A percentile compares a stretch with the other conserved stretches of the same genome.
These are phyloP conservation scores for Fraxinus americana DNA, from an alignment of 257 asterid species.

Conservation along the genomic window DNA sequence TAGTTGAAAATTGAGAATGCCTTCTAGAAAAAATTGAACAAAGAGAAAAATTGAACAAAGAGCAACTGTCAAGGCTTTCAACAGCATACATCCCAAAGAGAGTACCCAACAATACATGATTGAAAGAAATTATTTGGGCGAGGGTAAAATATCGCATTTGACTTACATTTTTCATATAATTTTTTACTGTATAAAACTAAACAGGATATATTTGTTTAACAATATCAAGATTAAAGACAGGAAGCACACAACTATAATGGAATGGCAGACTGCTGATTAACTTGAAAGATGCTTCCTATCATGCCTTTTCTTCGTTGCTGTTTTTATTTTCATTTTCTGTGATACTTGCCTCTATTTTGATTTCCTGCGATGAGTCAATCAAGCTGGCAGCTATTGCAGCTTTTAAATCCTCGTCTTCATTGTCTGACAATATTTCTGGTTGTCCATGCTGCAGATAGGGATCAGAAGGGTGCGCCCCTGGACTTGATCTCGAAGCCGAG, in stretches of 20 bases:
- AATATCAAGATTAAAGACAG: background rate
- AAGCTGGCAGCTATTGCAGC: constrained; percentile 97
- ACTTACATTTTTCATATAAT: too few relatives aligned
- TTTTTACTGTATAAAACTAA: background rate
- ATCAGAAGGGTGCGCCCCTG: constrained; percentile 28
- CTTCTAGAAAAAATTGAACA: too few relatives aligned
- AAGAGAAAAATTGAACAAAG: background rate
- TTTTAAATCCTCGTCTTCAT: constrained; percentile 91
- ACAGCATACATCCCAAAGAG: background rate
- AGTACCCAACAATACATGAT: background rate
- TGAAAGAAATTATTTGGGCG: background rate
- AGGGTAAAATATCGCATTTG: background rate
- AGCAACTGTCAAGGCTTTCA: background rate
- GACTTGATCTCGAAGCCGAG: constrained; percentile 25
- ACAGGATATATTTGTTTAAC: background rate
- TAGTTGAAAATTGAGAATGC: background rate
- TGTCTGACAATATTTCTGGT: constrained; percentile 5
- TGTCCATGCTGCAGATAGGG: constrained; percentile 28
- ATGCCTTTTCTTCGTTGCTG: constrained; percentile 28
- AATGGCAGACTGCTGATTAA: background rate
- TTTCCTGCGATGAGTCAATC: constrained; percentile 56
- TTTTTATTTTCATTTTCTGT: constrained; percentile 11
- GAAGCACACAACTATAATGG: background rate
- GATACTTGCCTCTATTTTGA: constrained; percentile 32
- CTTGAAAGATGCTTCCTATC: constrained; percentile 7